Evolutionary conservation across 192 early-diverging fungal species (phyloP).

Genomic region (Borealophlyctis nickersoniae): DNA sequence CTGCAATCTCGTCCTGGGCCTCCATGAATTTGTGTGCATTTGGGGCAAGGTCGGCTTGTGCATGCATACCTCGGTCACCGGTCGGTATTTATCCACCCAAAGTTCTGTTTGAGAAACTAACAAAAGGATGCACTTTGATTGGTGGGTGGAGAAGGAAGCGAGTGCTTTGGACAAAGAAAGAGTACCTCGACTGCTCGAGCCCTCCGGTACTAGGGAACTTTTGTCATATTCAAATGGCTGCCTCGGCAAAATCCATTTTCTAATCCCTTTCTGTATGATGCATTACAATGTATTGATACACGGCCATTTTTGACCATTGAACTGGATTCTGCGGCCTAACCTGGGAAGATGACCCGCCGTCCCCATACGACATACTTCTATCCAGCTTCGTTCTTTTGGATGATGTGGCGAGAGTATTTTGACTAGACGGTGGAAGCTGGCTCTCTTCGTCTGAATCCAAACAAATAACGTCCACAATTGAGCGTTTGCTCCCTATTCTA

Average conservation of each 20-base stretch:
- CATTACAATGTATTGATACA: too few relatives aligned
- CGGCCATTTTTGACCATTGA: too few relatives aligned
- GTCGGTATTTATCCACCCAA: conserved; percentile 29
- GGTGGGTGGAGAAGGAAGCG: background rate
- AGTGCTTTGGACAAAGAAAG: background rate
- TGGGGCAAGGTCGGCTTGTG: background rate
- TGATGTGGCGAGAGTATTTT: too few relatives aligned
- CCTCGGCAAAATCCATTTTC: background rate
- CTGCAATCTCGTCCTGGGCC: conserved; percentile 32
- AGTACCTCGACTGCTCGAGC: background rate
- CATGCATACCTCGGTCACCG: conserved; percentile 10
- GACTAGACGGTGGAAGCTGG: too few relatives aligned
- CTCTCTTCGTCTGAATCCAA: too few relatives aligned
- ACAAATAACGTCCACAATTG: too few relatives aligned
- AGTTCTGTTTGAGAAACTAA: conserved; percentile 13
- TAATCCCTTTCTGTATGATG: background rate
- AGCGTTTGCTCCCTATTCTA: too few relatives aligned
- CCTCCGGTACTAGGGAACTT: background rate
- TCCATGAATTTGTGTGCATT: background rate
- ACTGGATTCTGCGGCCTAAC: too few relatives aligned
- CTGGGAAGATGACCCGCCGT: too few relatives aligned
- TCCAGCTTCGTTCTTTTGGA: too few relatives aligned
- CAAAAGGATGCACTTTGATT: background rate
- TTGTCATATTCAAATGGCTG: background rate
- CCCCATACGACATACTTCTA: too few relatives aligned